Evolutionary conservation across 1,284 basidiomycete species (phyloP).

Genomic region (Neolentinus lepideus): DNA sequence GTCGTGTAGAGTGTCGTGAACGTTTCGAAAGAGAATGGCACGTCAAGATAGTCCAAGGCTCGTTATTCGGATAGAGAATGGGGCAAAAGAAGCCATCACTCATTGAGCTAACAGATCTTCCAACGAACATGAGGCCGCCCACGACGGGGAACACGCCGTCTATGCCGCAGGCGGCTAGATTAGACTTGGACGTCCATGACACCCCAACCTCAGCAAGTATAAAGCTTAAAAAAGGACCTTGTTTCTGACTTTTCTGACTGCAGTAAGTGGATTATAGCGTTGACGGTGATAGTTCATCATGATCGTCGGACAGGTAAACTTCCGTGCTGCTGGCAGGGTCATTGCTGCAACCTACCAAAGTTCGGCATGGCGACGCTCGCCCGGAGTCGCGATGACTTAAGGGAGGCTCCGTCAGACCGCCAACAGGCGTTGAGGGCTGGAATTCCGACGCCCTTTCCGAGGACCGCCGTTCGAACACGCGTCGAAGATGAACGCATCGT

Average conservation of each 20-base stretch:
- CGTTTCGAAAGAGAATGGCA: not conserved
- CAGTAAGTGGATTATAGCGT: too few relatives aligned
- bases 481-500: not conserved
- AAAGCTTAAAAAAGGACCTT: too few relatives aligned
- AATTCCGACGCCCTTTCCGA: not conserved
- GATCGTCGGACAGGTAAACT: too few relatives aligned
- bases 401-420: not conserved
- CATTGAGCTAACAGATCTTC: not conserved
- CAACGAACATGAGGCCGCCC: not conserved
- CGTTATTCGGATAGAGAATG: not conserved
- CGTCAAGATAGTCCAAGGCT: not conserved
- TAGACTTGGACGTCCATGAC: not conserved
- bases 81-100: not conserved
- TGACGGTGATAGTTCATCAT: too few relatives aligned
- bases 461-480: not conserved
- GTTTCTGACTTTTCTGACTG: too few relatives aligned
- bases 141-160: not conserved
- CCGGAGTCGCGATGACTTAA: not conserved
- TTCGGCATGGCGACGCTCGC: slow-evolving; percentile 1
- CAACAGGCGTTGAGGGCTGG: not conserved
- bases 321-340: too few relatives aligned
- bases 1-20: not conserved
- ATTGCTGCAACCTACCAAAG: not conserved
- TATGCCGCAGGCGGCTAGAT: not conserved
- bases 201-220: too few relatives aligned